Evolutionary conservation across 1,284 basidiomycete species (phyloP), one percentile per base, ranked within the genome.

Genomic region (Malassezia caprae): DNA sequence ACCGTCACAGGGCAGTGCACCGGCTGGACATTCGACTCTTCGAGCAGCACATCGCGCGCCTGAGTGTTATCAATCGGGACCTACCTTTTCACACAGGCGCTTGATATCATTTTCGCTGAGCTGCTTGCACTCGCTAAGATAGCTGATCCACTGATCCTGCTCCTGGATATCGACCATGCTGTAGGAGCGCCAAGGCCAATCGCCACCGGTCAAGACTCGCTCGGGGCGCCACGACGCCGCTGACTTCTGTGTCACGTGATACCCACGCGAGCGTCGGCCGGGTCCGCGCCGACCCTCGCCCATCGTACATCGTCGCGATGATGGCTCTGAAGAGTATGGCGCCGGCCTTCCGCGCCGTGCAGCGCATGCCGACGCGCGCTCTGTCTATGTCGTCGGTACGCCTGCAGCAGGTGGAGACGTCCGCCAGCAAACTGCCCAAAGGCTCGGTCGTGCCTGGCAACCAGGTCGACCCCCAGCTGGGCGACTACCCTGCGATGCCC

Each of bases 61-160:
- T 94, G 23, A 3, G 5, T 3, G 24, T 34, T 21, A 31, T 19
- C 3, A 3, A 34, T 15, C 28, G 8, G 19, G 8, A 34, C 83
- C 63, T 71, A 90, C 91, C 86, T 96, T 98, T 81, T 98, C 93
- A 80, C 94, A 99, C 65, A 99, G 82, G 76, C 85, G 85, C 82
- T 96, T 96, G 61, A 99, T 90, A 77, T 98, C 93, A 26, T 83
- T 81, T 78, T 99, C 94, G 58, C 87, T 82, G 61, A 99, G 83
- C 70, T 96, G 94, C 77, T 99, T 96, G 82, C 94, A 99, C 75
- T 94, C 87, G 78, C 86, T 86, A 64, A 99, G 84, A 77, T 96
- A 90, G 63, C 89, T 84, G 76, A 99, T 93, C 94, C 94, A 96
- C 51, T 66, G 60, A 51, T 74, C 72, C 50, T 74, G 72, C 52